These are phyloP conservation scores for Babesia ovis DNA, from an alignment of 169 alveolate species.

Conservation along the genomic window DNA sequence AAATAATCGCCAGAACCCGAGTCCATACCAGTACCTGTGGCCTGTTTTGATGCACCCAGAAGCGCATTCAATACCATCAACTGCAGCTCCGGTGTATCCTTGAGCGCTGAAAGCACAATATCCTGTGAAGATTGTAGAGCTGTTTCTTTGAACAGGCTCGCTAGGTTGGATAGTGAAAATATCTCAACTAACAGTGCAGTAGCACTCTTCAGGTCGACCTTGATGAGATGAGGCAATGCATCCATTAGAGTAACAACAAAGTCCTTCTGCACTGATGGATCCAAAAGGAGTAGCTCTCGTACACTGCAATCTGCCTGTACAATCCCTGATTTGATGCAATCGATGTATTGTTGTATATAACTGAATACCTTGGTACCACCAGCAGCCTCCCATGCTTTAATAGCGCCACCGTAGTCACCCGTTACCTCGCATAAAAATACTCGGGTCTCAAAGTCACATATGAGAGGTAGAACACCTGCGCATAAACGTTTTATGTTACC, in stretches of 20 bases:
- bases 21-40: background rate
- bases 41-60: background rate
- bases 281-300: slow-evolving; percentile 29
- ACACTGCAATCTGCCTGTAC: slow-evolving; percentile 3
- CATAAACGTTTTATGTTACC: slow-evolving; percentile 36
- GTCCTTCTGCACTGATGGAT: slow-evolving; percentile 25
- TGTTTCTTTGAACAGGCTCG: slow-evolving; percentile 27
- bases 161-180: slow-evolving; percentile 37
- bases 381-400: slow-evolving; percentile 25
- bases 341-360: slow-evolving; percentile 32
- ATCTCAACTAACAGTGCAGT: slow-evolving; percentile 34
- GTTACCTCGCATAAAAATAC: slow-evolving; percentile 39
- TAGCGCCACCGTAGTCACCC: slow-evolving; percentile 32
- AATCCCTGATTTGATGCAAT: slow-evolving; percentile 19
- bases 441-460: slow-evolving; percentile 10
- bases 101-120: slow-evolving; percentile 30
- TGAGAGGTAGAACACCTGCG: slow-evolving; percentile 7
- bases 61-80: slow-evolving; percentile 49
- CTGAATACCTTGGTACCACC: slow-evolving; percentile 24
- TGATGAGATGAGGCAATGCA: slow-evolving; percentile 27
- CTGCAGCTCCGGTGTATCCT: slow-evolving; percentile 54
- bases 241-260: slow-evolving; percentile 38
- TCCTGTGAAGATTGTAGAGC: slow-evolving; percentile 47
- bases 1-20: slow-evolving; percentile 23
- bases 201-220: slow-evolving; percentile 39